These are phyloP conservation scores for Ceratocystiopsis sp. DNA, from an alignment of 2,329 filamentous ascomycete species.

Conservation along the genomic window DNA sequence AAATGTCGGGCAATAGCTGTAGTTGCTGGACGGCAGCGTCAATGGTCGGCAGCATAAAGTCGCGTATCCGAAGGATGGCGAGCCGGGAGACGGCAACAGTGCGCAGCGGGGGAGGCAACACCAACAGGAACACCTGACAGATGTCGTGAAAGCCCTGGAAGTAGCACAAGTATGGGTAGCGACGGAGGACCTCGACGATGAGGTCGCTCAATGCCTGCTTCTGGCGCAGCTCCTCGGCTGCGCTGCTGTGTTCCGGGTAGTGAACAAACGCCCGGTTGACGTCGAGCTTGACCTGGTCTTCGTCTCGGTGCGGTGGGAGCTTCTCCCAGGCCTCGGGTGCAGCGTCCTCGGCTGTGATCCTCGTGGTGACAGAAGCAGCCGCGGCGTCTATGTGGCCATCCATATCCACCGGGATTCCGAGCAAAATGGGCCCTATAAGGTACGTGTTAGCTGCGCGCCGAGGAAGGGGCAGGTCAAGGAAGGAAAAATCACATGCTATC, in stretches of 20 bases:
- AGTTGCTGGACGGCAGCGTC: slow-evolving; percentile 69
- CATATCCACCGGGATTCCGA: slow-evolving; percentile 21
- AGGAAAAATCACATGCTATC: slow-evolving; percentile 47
- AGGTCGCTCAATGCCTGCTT: slow-evolving; percentile 65
- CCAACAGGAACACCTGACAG: slow-evolving; percentile 82
- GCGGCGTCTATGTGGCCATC: slow-evolving; percentile 1
- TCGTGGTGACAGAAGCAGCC: slow-evolving; percentile 8
- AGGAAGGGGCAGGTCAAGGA: not conserved
- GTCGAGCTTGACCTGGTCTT: slow-evolving; percentile 81
- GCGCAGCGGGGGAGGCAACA: slow-evolving; percentile 49
- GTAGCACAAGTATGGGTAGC: slow-evolving; percentile 72
- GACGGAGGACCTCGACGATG: slow-evolving; percentile 65
- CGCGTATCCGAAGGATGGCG: slow-evolving; percentile 76
- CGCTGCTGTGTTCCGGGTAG: slow-evolving; percentile 62
- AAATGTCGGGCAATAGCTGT: slow-evolving; percentile 68
- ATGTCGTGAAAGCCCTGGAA: slow-evolving; percentile 99
- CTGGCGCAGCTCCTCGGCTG: slow-evolving; percentile 49
- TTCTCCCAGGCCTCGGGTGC: slow-evolving; percentile 30
- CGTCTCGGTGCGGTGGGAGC: slow-evolving; percentile 66
- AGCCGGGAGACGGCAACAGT: slow-evolving; percentile 56
- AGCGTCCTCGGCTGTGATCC: slow-evolving; percentile 6
- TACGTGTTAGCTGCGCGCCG: not conserved
- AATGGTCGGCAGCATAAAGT: slow-evolving; percentile 92
- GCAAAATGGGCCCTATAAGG: slow-evolving; percentile 41
- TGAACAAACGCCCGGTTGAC: slow-evolving; percentile 95